A percentile compares a stretch with the other conserved stretches of the same genome.
These are phyloP conservation scores for Clausena lansium DNA, from an alignment of 345 rosid genomes.

Conservation along the genomic window DNA sequence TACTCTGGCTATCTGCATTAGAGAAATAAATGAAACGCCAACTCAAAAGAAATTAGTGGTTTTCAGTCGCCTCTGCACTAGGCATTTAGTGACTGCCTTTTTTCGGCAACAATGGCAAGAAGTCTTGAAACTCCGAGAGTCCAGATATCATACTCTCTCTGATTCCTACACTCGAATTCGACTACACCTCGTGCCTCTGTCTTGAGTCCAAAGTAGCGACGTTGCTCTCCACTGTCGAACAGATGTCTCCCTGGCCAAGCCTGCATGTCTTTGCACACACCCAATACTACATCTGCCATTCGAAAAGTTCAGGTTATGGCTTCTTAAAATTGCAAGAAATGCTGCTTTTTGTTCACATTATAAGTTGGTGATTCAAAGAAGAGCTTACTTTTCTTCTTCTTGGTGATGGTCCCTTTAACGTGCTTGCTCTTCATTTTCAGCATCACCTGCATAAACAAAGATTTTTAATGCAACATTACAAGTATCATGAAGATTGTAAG, in stretches of 20 bases:
- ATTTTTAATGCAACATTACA: not conserved
- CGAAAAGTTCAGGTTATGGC: not conserved
- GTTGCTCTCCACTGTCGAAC: conserved; percentile 61
- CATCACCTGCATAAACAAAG: conserved; percentile 47
- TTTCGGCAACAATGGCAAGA: conserved; percentile 51
- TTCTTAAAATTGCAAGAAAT: too few relatives aligned
- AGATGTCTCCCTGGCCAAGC: conserved; percentile 93
- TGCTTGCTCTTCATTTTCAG: conserved; percentile 91
- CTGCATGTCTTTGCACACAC: conserved; percentile 68
- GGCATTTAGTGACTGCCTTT: conserved; percentile 29
- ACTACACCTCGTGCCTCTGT: conserved; percentile 59
- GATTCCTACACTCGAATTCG: conserved; percentile 85
- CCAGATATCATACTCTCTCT: conserved; percentile 79
- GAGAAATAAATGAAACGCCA: not conserved
- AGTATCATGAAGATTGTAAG: not conserved
- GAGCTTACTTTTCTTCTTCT: conserved; percentile 80
- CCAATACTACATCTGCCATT: conserved; percentile 63
- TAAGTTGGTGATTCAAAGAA: not conserved
- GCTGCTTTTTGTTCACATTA: not conserved
- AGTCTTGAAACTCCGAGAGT: conserved; percentile 71
- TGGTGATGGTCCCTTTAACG: conserved; percentile 77
- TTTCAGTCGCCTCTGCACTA: not conserved
- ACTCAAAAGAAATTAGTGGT: not conserved
- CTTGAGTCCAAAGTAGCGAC: conserved; percentile 76
- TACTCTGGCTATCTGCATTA: not conserved